Evolutionary conservation across 306 rosid genomes (phyloP), one percentile per base, ranked within the genome.

Genomic region (Cicer yamashitae): DNA sequence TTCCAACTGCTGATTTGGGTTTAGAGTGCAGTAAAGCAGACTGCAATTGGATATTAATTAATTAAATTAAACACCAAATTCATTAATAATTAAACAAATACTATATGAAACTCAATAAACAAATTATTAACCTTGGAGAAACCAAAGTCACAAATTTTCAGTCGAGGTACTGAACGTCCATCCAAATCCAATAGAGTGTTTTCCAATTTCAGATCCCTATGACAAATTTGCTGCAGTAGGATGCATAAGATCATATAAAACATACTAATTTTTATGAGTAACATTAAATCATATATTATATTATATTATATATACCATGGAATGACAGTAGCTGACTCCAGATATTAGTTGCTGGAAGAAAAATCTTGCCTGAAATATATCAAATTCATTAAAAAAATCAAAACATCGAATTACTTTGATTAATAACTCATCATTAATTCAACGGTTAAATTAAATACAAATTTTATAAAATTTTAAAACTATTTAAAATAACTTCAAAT

Each of bases 331-430:
- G 82, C 96, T 85, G 75, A 94, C 99, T 77, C 99, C 99, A 37
- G 96, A 94, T 83, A 94, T 88, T 69, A 94, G 87, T 84, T 94
- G 99, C 82, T 89, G 99, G 90, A 94, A 94, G 92, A 94, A 94
- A 87, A 83, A 94, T 73, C 99, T 94, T 5, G 96, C 99, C 99
- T 94, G 91, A 14, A 66, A 70, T 71, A 47, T 61, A 9, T 8
- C 43, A 9, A 66, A 78, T 48, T 30, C 20, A 41, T 44, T 1
- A 22, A 67, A 70, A 78, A 70, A 58, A 25, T 22, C 25, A 4
- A 12, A 6, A 11, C 12, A 22, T 22, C 25, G 25, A 22, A 22
- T 22, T 22, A 22, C 25, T 22, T 22, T 22, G 2, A 22, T 22
- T 22, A 22, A 22, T 22, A 22, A 22, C 3, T 22, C 3, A 25